Base-by-base conservation (phyloP, 2,329 filamentous ascomycete genomes). In the Calonectria henricotiae region DNA sequence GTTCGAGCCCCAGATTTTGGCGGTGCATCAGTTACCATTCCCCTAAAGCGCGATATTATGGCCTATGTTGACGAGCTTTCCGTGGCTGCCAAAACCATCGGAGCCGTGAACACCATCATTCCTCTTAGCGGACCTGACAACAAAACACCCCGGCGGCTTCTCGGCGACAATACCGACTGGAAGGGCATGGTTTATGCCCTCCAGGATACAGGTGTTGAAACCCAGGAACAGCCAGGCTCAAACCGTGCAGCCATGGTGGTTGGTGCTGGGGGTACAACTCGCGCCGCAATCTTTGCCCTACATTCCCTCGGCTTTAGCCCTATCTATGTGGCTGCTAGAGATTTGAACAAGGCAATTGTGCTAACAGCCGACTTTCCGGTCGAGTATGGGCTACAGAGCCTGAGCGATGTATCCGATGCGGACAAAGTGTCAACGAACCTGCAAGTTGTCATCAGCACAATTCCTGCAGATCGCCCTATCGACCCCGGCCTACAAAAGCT, bases 81-180 rank as follows among this genome's bases (percentile, higher is more conserved):
- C 0, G 89, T 92, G 35, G 92, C 96, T 65, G 96, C 95, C 15
- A 89, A 89, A 73, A 86, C 90, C 35, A 98, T 99, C 71, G 96
- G 96, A 25, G 96, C 96, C 3, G 93, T 98, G 73, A 99, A 99
- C 84, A 99, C 96, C 20, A 92, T 99, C 77, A 90, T 98, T 32
- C 91, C 93, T 0, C 79, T 89, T 3, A 35, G 64, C 60, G 15
- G 79, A 79, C 30, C 61, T 5, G 80, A 83, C 8, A 78, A 75
- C 8, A 84, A 81, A 3, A 85, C 83, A 4, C 82, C 85, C 65
- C 82, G 83, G 60, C 88, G 86, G 4, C 89, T 98, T 3, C 82
- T 93, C 17, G 96, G 96, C 49, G 93, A 95, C 80, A 99, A 99
- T 83, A 99, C 96, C 13, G 96, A 99, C 84, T 99, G 95, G 93